Base-by-base conservation (phyloP, 140 eudicot genomes). In the Ambrosia hybrid region DNA sequence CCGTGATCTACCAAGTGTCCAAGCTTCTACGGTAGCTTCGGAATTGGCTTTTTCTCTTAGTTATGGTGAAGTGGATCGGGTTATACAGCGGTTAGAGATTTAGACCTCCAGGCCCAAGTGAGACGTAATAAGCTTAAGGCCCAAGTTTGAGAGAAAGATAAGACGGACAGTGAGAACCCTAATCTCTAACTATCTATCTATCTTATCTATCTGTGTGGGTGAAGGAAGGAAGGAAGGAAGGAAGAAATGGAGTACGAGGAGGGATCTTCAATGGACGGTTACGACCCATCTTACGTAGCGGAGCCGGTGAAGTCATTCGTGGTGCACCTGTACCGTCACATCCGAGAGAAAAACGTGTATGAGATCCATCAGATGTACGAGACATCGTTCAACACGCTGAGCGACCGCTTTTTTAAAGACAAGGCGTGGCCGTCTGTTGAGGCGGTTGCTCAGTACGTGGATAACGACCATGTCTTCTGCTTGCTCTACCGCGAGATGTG, bases 301-400 rank as follows among this genome's bases (percentile, higher is more conserved):
- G 98, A 92, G 76, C 87, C 98, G 11, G 98, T 92, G 41, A 92
- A 87, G 51, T 81, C 98, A 4, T 92, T 92, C 82, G 96, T 92
- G 33, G 93, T 81, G 2, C 98, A 93, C 64, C 84, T 92, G 15
- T 92, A 92, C 85, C 86, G 98, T 13, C 93, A 92, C 77, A 92
- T 89, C 14, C 74, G 98, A 0, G 98, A 92, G 83, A 92, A 92
- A 68, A 93, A 93, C 55, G 98, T 93, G 51, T 93, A 93, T 75
- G 97, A 93, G 86, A 93, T 93, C 67, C 96, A 93, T 82, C 97
- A 93, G 87, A 93, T 93, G 98, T 93, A 93, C 68, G 98, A 93
- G 53, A 76, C 88, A 13, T 90, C 98, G 0, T 93, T 90, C 51
- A 91, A 90, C 14, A 87, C 91, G 36, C 81, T 93, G 43, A 38